These are phyloP conservation scores for Chaetomium sp. DNA, from an alignment of 2,329 filamentous ascomycete genomes.

Conservation along the genomic window DNA sequence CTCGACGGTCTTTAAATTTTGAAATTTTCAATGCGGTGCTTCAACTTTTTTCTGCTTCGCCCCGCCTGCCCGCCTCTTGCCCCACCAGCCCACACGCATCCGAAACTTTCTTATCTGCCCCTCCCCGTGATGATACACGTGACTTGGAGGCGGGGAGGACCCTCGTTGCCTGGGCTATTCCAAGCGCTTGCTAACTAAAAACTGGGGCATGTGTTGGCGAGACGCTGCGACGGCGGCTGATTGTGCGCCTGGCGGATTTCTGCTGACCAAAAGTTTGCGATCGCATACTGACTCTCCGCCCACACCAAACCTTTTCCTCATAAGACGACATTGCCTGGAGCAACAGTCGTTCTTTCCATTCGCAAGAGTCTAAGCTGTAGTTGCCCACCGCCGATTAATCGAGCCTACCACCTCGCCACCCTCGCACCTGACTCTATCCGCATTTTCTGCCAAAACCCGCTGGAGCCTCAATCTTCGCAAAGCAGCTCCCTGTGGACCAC, in stretches of 20 bases:
- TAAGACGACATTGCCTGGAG: slow-evolving; percentile 36
- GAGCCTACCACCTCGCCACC: slow-evolving; percentile 15
- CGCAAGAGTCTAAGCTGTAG: slow-evolving; percentile 18
- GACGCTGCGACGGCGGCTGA: slow-evolving; percentile 15
- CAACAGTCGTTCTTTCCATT: slow-evolving; percentile 36
- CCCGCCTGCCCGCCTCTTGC: slow-evolving; percentile 26
- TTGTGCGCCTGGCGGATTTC: slow-evolving; percentile 31
- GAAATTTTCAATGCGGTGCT: slow-evolving; percentile 35
- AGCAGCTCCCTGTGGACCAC: slow-evolving; percentile 25
- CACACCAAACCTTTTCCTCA: background rate
- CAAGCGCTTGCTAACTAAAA: background rate
- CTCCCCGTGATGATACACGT: slow-evolving; percentile 30
- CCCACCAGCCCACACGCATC: slow-evolving; percentile 28
- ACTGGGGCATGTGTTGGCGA: slow-evolving; percentile 19
- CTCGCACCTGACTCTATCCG: slow-evolving; percentile 13
- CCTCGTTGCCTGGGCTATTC: background rate
- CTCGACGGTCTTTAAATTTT: slow-evolving; percentile 33
- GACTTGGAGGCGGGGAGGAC: slow-evolving; percentile 16
- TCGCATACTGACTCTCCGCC: slow-evolving; percentile 13
- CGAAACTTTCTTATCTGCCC: slow-evolving; percentile 25
- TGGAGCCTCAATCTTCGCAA: slow-evolving; percentile 3
- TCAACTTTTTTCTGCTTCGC: slow-evolving; percentile 33
- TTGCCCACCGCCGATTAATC: slow-evolving; percentile 20
- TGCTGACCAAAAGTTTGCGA: slow-evolving; percentile 26
- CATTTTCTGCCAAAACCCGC: slow-evolving; percentile 20